Evolutionary conservation across 2,329 filamentous ascomycete species (phyloP).

Genomic region (Trichoderma asperellum): DNA sequence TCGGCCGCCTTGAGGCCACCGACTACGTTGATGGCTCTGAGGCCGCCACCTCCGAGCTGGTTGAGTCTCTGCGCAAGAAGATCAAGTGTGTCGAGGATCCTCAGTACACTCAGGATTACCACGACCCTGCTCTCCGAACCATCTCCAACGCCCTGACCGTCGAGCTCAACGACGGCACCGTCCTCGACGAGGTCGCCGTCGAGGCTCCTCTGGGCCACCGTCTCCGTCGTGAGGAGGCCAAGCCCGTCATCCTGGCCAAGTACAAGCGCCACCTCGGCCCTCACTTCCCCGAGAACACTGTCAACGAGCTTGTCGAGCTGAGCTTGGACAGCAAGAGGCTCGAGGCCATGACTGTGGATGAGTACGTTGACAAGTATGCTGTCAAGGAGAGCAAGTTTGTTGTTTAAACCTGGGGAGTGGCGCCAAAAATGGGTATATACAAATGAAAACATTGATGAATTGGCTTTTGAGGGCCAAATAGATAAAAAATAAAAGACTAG

Average conservation of each 20-base stretch:
- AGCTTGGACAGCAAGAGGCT: constrained; percentile 75
- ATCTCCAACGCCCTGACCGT: constrained; percentile 98
- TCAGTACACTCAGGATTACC: constrained; percentile 93
- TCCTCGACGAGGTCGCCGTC: constrained; percentile 86
- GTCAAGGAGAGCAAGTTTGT: constrained; percentile 65
- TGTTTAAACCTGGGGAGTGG: background rate
- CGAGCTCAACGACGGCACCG: constrained; percentile 89
- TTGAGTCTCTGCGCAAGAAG: constrained; percentile 89
- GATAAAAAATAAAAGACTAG: background rate
- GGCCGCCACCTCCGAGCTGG: constrained; percentile 84
- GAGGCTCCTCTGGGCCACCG: constrained; percentile 95
- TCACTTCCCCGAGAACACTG: constrained; percentile 76
- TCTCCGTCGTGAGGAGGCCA: constrained; percentile 90
- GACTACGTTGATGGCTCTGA: constrained; percentile 94
- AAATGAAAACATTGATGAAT: background rate
- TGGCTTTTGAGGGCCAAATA: background rate
- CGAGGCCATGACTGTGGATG: constrained; percentile 81
- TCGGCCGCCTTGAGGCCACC: constrained; percentile 87
- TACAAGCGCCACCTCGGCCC: constrained; percentile 89
- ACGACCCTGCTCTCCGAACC: constrained; percentile 88
- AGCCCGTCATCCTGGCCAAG: constrained; percentile 94
- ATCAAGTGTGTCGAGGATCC: constrained; percentile 97
- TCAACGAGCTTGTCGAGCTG: constrained; percentile 81
- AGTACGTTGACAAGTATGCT: constrained; percentile 86
- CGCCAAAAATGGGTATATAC: background rate